A percentile compares a stretch with the other conserved stretches of the same genome.
Evolutionary conservation across 75 land plant genomes (phyloP).

Genomic region (Isoetes taiwanensis): DNA sequence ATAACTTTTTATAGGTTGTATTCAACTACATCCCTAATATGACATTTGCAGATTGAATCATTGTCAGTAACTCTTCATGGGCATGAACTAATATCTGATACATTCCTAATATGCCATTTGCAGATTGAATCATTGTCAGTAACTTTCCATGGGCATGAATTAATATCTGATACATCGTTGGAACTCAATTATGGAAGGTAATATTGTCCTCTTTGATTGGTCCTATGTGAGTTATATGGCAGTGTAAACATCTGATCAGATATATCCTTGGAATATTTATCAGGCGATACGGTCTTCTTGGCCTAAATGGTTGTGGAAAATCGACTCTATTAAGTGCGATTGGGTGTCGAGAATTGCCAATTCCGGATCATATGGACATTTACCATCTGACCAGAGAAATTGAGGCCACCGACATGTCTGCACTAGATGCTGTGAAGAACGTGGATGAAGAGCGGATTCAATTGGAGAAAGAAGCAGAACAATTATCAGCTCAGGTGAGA

Average conservation of each 20-base stretch:
- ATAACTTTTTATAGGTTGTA: too few species aligned
- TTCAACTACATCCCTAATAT: not conserved
- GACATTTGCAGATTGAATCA: slow-evolving; percentile 57
- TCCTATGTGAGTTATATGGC: not conserved
- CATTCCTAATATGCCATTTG: not conserved
- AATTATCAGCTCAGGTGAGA: slow-evolving; percentile 45
- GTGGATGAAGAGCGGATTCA: slow-evolving; percentile 72
- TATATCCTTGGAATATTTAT: not conserved
- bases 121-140: slow-evolving; percentile 84
- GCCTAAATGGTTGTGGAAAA: slow-evolving; percentile 91
- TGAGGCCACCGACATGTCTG: slow-evolving; percentile 86
- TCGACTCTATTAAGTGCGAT: slow-evolving; percentile 69
- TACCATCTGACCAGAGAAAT: slow-evolving; percentile 70
- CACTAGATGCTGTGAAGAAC: slow-evolving; percentile 62
- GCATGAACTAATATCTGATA: slow-evolving; percentile 40
- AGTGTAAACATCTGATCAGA: not conserved
- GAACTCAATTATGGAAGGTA: slow-evolving; percentile 98
- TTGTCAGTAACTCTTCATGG: slow-evolving; percentile 20
- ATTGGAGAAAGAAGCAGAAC: slow-evolving; percentile 73
- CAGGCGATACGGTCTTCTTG: slow-evolving; percentile 84
- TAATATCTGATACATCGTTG: slow-evolving; percentile 73
- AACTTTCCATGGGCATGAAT: slow-evolving; percentile 94
- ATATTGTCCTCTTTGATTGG: not conserved
- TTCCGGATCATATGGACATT: slow-evolving; percentile 92
- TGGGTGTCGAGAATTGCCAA: slow-evolving; percentile 68